Conservation (phyloP, 2,329 filamentous ascomycete genomes). For the Apiospora sp. region DNA sequence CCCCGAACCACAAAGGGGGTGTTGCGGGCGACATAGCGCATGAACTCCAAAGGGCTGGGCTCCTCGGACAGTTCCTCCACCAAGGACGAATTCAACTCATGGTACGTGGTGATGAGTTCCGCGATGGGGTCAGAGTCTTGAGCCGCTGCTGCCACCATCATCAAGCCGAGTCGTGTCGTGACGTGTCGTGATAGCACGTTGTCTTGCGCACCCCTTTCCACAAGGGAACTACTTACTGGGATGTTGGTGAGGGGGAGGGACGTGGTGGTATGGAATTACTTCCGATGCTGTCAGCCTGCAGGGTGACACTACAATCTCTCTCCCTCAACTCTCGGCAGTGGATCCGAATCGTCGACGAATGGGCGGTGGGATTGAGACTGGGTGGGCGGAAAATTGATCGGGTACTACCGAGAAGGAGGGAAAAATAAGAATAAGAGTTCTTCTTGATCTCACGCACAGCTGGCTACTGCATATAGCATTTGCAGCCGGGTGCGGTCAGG, state of each 20-base stretch:
- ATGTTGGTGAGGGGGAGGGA: background rate
- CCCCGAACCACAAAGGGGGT: slow-evolving; percentile 76
- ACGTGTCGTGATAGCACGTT: background rate
- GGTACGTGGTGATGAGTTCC: slow-evolving; percentile 72
- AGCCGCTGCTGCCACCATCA: background rate
- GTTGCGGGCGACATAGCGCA: slow-evolving; percentile 78
- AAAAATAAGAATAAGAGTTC: background rate
- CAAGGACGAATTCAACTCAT: slow-evolving; percentile 70
- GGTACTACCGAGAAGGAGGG: background rate
- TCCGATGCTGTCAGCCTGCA: background rate
- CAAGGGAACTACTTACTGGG: background rate
- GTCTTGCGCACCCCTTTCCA: background rate
- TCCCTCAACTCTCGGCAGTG: background rate
- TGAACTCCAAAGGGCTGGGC: slow-evolving; percentile 80
- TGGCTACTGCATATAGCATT: background rate
- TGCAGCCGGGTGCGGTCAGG: background rate
- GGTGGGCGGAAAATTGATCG: background rate
- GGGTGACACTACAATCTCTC: background rate
- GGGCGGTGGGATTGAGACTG: background rate
- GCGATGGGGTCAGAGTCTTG: slow-evolving; percentile 49
- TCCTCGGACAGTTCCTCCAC: slow-evolving; percentile 69
- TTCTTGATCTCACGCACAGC: background rate
- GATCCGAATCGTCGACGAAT: background rate
- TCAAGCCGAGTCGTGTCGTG: background rate
- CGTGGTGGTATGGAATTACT: background rate